phyloP scores from a whole-genome alignment of 345 rosid species.

The Corchorus capsularis region DNA sequence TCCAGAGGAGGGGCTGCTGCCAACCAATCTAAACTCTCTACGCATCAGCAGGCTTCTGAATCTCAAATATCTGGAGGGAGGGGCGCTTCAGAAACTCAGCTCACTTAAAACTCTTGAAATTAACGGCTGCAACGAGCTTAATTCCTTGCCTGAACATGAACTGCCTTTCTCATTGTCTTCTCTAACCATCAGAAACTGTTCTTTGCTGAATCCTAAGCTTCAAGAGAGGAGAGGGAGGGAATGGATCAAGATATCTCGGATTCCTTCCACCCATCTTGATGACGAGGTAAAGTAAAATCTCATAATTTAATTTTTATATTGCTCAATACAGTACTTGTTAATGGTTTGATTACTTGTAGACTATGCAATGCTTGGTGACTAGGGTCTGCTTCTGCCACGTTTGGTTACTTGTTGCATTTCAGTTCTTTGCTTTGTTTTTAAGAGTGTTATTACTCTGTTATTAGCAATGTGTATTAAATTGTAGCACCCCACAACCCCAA shows the following conservation, averaged over 20 bases:
- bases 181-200: slow-evolving; percentile 11
- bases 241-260: slow-evolving; percentile 15
- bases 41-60: background rate
- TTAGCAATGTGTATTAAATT: no score
- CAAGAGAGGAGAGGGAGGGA: slow-evolving; percentile 12
- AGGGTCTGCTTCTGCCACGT: no score
- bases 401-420: no score
- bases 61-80: background rate
- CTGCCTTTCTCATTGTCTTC: slow-evolving; percentile 24
- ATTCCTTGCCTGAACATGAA: slow-evolving; percentile 22
- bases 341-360: no score
- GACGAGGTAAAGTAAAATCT: no score
- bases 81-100: background rate
- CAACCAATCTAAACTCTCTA: background rate
- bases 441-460: no score
- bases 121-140: slow-evolving; percentile 20
- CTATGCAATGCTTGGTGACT: no score
- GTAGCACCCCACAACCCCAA: no score
- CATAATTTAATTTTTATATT: no score
- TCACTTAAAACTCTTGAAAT: slow-evolving; percentile 12
- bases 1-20: background rate
- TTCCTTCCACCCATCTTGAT: no score
- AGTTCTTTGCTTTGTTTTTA: no score
- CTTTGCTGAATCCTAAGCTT: slow-evolving; percentile 15
- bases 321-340: no score